These are phyloP conservation scores for Arthroderma sp. DNA, from an alignment of 2,329 filamentous ascomycete species.

Conservation along the genomic window DNA sequence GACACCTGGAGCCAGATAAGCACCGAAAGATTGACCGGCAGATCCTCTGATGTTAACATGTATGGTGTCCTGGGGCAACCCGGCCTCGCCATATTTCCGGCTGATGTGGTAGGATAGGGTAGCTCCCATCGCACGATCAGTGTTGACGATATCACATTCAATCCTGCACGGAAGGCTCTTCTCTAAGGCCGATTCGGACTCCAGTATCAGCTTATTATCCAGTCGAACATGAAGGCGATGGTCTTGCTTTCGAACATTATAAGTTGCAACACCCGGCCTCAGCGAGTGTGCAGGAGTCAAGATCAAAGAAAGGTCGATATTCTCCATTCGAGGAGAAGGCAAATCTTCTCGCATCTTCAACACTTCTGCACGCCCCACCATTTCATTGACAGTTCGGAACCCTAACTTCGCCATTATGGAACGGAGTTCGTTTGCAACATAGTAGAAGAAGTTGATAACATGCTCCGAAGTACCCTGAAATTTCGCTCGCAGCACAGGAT, in stretches of 20 bases:
- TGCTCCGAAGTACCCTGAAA: constrained; percentile 88
- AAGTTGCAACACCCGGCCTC: constrained; percentile 84
- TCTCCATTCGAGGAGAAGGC: constrained; percentile 74
- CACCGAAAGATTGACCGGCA: constrained; percentile 91
- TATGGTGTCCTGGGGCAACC: constrained; percentile 81
- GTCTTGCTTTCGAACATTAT: constrained; percentile 96
- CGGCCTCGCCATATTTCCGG: constrained; percentile 77
- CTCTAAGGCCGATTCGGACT: constrained; percentile 86
- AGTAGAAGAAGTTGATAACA: constrained; percentile 99
- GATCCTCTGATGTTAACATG: constrained; percentile 95
- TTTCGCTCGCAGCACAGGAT: constrained; percentile 86
- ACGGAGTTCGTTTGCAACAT: constrained; percentile 86
- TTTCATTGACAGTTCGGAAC: constrained; percentile 91
- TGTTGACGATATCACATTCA: constrained; percentile 93
- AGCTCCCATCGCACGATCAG: constrained; percentile 83
- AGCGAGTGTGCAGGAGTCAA: constrained; percentile 92
- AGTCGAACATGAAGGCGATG: constrained; percentile 84
- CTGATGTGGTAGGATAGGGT: constrained; percentile 94
- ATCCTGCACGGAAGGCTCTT: constrained; percentile 87
- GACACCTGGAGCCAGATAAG: constrained; percentile 82
- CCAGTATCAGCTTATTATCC: constrained; percentile 93
- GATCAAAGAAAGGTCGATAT: constrained; percentile 85
- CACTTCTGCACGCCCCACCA: constrained; percentile 85
- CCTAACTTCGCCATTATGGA: constrained; percentile 95
- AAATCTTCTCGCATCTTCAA: constrained; percentile 80